Base-by-base conservation (phyloP, 495 filamentous ascomycete genomes). In the Mytilinidion resinicola region DNA sequence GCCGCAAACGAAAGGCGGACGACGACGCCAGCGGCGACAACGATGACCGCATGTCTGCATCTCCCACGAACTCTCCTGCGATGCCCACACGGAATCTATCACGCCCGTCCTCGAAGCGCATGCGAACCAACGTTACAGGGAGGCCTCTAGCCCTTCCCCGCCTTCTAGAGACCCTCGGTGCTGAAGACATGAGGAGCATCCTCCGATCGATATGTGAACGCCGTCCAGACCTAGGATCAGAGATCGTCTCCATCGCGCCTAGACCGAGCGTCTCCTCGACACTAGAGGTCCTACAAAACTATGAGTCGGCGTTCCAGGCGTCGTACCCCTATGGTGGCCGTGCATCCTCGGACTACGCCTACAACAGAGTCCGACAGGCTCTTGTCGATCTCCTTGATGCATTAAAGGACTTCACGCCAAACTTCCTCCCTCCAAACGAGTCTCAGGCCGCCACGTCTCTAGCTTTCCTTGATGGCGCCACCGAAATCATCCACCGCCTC, bases 361-460 rank as follows among this genome's bases (percentile, higher is more conserved):
- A 95, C 69, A 95, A 96, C 71, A 85, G 93, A 67, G 91, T 97
- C 33, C 86, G 85, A 50, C 87, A 91, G 62, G 82, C 86, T 39
- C 80, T 98, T 2, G 74, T 81, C 30, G 84, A 87, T 20, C 83
- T 98, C 36, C 80, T 96, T 51, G 90, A 97, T 58, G 90, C 93
- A 46, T 77, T 98, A 53, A 84, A 84, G 66, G 93, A 98, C 65
- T 98, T 91, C 69, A 96, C 90, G 3, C 90, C 90, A 9, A 90
- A 96, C 69, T 98, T 93, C 65, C 84, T 98, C 4, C 95, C 93
- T 10, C 93, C 93, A 0, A 85, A 88, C 62, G 93, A 98, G 71
- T 72, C 83, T 4, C 92, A 96, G 68, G 74, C 87, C 9, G 81
- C 86, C 8, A 74, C 84, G 10, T 95, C 90, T 6, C 73, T 98